These are phyloP conservation scores for Musa acuminata DNA, from an alignment of 176 grass and related monocot genomes.

Conservation along the genomic window DNA sequence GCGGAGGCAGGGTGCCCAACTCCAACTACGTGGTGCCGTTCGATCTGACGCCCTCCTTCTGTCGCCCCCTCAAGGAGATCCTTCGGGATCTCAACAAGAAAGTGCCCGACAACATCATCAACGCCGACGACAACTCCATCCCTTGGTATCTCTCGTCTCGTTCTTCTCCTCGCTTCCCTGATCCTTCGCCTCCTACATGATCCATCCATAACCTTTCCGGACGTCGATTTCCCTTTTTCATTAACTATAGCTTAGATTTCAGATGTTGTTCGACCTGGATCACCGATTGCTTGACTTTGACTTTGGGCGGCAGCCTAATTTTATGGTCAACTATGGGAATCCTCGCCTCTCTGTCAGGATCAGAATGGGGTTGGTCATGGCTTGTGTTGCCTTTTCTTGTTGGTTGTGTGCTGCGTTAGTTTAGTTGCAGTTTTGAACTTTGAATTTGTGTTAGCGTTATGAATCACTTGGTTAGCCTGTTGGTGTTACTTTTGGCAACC, in stretches of 20 bases:
- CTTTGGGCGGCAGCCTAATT: background rate
- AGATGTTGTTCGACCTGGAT: background rate
- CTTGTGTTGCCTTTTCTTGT: background rate
- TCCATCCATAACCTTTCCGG: background rate
- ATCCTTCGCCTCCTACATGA: background rate
- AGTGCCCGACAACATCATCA: slow-evolving; percentile 91
- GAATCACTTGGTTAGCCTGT: background rate
- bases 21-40: slow-evolving; percentile 96
- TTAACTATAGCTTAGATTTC: background rate
- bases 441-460: background rate
- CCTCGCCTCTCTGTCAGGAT: background rate
- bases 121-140: slow-evolving; percentile 45
- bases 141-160: slow-evolving; percentile 42
- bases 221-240: background rate
- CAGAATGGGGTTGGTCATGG: background rate
- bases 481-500: background rate
- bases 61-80: slow-evolving; percentile 86
- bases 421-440: background rate
- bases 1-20: slow-evolving; percentile 44
- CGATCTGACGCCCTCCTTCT: slow-evolving; percentile 54
- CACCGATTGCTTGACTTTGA: background rate
- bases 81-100: slow-evolving; percentile 94
- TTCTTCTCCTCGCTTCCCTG: background rate
- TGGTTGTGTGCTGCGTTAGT: background rate
- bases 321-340: background rate